Evolutionary conservation across 1,284 basidiomycete species (phyloP).

Genomic region (Leccinum fuscescens): DNA sequence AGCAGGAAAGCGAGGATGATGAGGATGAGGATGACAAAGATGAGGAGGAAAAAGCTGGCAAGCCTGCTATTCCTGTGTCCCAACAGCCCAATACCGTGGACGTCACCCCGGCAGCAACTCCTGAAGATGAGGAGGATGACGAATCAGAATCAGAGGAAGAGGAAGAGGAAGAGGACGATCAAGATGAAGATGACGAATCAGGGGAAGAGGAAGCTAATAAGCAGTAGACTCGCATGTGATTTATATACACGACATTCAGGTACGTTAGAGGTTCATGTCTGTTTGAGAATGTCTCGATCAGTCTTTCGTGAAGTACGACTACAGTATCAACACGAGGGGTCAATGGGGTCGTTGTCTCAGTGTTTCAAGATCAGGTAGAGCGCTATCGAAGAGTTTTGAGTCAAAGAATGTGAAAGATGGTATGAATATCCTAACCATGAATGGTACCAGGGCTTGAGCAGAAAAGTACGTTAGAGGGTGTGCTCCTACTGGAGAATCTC

Average conservation of each 20-base stretch:
- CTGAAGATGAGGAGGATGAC: constrained; percentile 24
- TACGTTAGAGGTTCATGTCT: constrained; percentile 2
- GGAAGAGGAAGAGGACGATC: constrained; percentile 9
- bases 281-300: not conserved
- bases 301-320: not conserved
- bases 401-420: not conserved
- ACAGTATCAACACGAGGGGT: not conserved
- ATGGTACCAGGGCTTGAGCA: constrained; percentile 65
- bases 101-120: constrained; percentile 14
- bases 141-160: constrained; percentile 12
- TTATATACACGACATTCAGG: constrained; percentile 5
- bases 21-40: constrained; percentile 22
- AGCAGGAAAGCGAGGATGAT: constrained; percentile 62
- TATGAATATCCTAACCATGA: constrained; percentile 48
- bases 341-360: constrained; percentile 19
- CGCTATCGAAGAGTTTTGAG: constrained; percentile 38
- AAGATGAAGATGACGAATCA: constrained; percentile 13
- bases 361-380: constrained; percentile 74
- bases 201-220: constrained; percentile 24
- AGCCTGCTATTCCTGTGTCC: not conserved
- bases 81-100: constrained; percentile 1
- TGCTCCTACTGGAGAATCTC: not conserved
- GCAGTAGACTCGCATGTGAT: constrained; percentile 14
- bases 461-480: constrained; percentile 9
- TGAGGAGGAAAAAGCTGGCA: not conserved